Conservation (phyloP, 2,329 filamentous ascomycete species). For the Coniella lustricola region DNA sequence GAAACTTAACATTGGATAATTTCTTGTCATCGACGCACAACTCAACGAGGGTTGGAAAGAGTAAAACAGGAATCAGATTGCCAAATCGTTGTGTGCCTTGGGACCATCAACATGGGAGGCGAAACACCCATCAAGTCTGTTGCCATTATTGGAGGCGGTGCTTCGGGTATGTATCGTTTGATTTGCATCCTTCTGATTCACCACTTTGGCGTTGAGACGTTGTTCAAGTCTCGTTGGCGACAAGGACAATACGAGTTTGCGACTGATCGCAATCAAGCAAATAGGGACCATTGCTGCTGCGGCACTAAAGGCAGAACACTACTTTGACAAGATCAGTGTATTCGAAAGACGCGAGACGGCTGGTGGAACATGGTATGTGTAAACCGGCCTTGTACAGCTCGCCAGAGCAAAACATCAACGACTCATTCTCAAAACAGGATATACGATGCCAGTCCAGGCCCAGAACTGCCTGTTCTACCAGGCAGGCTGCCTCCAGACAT, state of each 20-base stretch:
- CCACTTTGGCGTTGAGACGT: background rate
- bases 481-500: constrained; percentile 37
- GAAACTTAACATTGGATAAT: too few relatives aligned
- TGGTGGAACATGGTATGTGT: constrained; percentile 37
- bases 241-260: background rate
- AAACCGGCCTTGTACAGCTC: too few relatives aligned
- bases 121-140: constrained; percentile 30
- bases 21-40: too few relatives aligned
- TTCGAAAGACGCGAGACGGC: constrained; percentile 36
- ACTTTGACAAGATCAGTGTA: constrained; percentile 34
- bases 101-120: constrained; percentile 12
- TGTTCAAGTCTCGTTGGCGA: background rate
- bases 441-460: constrained; percentile 38
- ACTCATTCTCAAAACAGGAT: constrained; percentile 32
- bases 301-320: constrained; percentile 37
- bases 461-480: constrained; percentile 29
- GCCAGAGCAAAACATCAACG: too few relatives aligned
- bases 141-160: constrained; percentile 37
- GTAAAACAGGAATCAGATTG: too few relatives aligned
- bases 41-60: too few relatives aligned
- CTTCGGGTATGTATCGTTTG: constrained; percentile 27
- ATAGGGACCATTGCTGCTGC: constrained; percentile 41
- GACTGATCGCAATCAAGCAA: background rate
- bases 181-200: too few relatives aligned
- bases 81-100: background rate